Conservation (phyloP, 106 monocot genomes). For the Xerophyta viscosa region DNA sequence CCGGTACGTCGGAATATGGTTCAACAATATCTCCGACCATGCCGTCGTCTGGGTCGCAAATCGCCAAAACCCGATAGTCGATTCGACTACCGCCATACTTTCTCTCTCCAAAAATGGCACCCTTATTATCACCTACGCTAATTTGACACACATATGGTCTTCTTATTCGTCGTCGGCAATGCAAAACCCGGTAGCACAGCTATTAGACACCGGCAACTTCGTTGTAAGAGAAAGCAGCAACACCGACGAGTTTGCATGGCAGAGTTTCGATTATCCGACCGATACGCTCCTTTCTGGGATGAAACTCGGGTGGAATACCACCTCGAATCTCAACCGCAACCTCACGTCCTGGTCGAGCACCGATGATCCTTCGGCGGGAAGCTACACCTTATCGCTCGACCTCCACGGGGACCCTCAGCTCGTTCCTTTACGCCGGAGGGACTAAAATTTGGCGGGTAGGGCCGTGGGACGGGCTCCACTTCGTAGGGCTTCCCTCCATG, state of each 20-base stretch:
- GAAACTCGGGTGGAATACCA: slow-evolving; percentile 14
- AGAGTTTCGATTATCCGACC: slow-evolving; percentile 34
- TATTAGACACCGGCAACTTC: slow-evolving; percentile 22
- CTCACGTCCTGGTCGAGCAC: slow-evolving; percentile 13
- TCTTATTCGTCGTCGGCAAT: too few species aligned
- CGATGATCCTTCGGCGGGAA: slow-evolving; percentile 9
- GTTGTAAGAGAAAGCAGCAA: slow-evolving; percentile 5
- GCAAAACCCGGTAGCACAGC: slow-evolving; percentile 4
- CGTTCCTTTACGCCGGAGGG: too few species aligned
- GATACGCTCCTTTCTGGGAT: slow-evolving; percentile 23
- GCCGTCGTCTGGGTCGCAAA: slow-evolving; percentile 3
- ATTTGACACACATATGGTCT: too few species aligned
- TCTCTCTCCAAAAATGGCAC: background rate
- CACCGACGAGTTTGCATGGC: slow-evolving; percentile 6
- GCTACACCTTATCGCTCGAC: background rate
- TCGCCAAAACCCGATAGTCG: background rate
- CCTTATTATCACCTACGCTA: background rate
- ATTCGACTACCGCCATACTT: background rate
- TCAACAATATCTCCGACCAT: slow-evolving; percentile 1
- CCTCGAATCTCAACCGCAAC: background rate
- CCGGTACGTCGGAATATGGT: slow-evolving; percentile 7
- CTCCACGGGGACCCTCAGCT: background rate
- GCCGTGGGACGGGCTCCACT: slow-evolving; percentile 27
- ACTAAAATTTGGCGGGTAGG: slow-evolving; percentile 19
- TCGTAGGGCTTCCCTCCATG: slow-evolving; percentile 26